phyloP scores from a whole-genome alignment of 805 yeast genomes.

The Nakazawaea anatomiae region DNA sequence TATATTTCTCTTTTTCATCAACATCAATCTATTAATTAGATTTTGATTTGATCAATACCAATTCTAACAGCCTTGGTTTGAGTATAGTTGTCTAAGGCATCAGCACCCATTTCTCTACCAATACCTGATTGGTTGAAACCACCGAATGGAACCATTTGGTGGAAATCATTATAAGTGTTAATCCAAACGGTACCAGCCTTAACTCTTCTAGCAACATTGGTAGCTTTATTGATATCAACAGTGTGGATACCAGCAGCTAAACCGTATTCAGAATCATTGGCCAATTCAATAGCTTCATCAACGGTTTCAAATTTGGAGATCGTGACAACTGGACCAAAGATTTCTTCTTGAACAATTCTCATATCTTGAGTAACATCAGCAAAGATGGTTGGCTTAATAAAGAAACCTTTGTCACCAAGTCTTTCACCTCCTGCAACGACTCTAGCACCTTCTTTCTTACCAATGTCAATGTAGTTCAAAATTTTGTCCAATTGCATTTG shows the following conservation, averaged over 20 bases:
- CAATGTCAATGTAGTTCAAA: slow-evolving; percentile 67
- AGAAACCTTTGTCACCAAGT: slow-evolving; percentile 56
- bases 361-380: slow-evolving; percentile 63
- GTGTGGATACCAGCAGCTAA: slow-evolving; percentile 91
- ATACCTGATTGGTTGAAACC: slow-evolving; percentile 88
- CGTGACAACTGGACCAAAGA: slow-evolving; percentile 89
- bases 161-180: slow-evolving; percentile 86
- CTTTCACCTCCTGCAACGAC: slow-evolving; percentile 67
- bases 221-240: slow-evolving; percentile 63
- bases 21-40: slow-evolving; percentile 6
- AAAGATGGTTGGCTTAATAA: slow-evolving; percentile 67
- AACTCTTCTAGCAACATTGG: slow-evolving; percentile 66
- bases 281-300: slow-evolving; percentile 73
- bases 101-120: slow-evolving; percentile 91
- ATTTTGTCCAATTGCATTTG: slow-evolving; percentile 73
- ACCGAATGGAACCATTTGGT: slow-evolving; percentile 86
- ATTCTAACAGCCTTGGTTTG: slow-evolving; percentile 81
- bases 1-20: neutral
- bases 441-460: slow-evolving; percentile 80
- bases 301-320: slow-evolving; percentile 74
- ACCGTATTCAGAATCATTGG: slow-evolving; percentile 82
- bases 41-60: slow-evolving; percentile 20
- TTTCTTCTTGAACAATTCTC: slow-evolving; percentile 71
- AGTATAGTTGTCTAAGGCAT: slow-evolving; percentile 79
- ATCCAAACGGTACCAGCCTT: slow-evolving; percentile 91